A percentile compares a stretch with the other conserved stretches of the same genome.
phyloP scores from a whole-genome alignment of 2,329 filamentous ascomycete species.

The Fusarium irregulare region DNA sequence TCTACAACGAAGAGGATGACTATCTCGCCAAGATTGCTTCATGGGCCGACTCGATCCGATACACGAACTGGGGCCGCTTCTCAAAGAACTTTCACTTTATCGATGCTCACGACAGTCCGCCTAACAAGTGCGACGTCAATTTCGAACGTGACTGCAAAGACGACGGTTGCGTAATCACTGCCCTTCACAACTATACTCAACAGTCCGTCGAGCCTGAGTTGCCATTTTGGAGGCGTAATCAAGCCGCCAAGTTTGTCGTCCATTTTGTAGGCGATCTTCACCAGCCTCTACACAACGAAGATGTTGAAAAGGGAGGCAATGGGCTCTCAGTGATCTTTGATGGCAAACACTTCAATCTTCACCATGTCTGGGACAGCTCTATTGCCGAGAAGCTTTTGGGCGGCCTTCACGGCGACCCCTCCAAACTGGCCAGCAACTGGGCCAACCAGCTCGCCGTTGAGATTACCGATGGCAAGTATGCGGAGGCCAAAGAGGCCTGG shows the following conservation, averaged over 20 bases:
- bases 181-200: slow-evolving; percentile 70
- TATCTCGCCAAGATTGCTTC: slow-evolving; percentile 73
- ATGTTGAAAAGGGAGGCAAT: slow-evolving; percentile 74
- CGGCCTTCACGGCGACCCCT: slow-evolving; percentile 62
- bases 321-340: slow-evolving; percentile 73
- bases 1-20: slow-evolving; percentile 64
- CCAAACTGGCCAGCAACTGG: slow-evolving; percentile 64
- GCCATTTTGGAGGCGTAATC: slow-evolving; percentile 59
- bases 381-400: slow-evolving; percentile 75
- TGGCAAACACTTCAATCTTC: slow-evolving; percentile 69
- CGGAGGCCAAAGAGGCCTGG: slow-evolving; percentile 64
- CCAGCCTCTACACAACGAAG: slow-evolving; percentile 74
- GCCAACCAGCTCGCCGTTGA: slow-evolving; percentile 65
- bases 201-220: slow-evolving; percentile 62
- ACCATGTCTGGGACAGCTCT: slow-evolving; percentile 78
- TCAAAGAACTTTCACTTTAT: slow-evolving; percentile 75
- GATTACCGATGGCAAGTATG: slow-evolving; percentile 68
- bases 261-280: slow-evolving; percentile 79
- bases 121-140: slow-evolving; percentile 66
- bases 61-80: slow-evolving; percentile 71
- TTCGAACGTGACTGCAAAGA: slow-evolving; percentile 71
- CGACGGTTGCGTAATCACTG: slow-evolving; percentile 70
- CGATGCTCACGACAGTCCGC: slow-evolving; percentile 73
- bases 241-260: slow-evolving; percentile 74
- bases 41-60: slow-evolving; percentile 75